Percentiles rank a stretch among this genome's conserved stretches.
phyloP scores from a whole-genome alignment of 1,139 yeast genomes.

The Nakaseomyces sp. region DNA sequence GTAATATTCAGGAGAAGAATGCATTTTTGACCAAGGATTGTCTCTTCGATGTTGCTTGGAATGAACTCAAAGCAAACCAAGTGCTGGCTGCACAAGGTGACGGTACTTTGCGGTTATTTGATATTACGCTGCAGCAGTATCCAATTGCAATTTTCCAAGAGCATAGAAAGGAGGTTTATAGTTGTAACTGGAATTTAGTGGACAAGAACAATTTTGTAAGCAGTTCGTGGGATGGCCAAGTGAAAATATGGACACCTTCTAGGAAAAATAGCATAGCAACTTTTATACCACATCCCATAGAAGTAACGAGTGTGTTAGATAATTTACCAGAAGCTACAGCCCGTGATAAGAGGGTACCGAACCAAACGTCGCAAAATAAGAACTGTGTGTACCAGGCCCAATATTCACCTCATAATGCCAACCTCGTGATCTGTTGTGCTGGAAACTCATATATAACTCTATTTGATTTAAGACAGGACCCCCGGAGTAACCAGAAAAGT shows the following conservation, averaged over 20 bases:
- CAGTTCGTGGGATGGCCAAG: slow-evolving; percentile 87
- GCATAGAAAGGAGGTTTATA: slow-evolving; percentile 79
- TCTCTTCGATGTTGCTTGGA: slow-evolving; percentile 81
- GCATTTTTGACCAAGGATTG: slow-evolving; percentile 91
- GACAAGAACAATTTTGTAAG: slow-evolving; percentile 66
- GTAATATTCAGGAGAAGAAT: slow-evolving; percentile 46
- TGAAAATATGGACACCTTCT: slow-evolving; percentile 64
- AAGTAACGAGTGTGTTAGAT: slow-evolving; percentile 8
- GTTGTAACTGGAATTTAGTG: slow-evolving; percentile 78
- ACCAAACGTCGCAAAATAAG: slow-evolving; percentile 17
- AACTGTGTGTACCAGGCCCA: slow-evolving; percentile 70
- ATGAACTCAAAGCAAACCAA: slow-evolving; percentile 83
- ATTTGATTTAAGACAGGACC: slow-evolving; percentile 75
- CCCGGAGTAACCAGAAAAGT: slow-evolving; percentile 47
- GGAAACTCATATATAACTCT: slow-evolving; percentile 71
- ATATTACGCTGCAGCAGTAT: slow-evolving; percentile 52
- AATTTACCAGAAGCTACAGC: slow-evolving; percentile 1
- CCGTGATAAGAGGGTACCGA: slow-evolving; percentile 11
- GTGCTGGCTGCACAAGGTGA: slow-evolving; percentile 80
- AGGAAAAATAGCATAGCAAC: slow-evolving; percentile 55
- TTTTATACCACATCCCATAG: slow-evolving; percentile 35
- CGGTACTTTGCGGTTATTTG: slow-evolving; percentile 78
- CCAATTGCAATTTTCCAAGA: slow-evolving; percentile 75
- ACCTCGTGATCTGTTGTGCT: slow-evolving; percentile 61
- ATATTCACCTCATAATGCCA: slow-evolving; percentile 81